Evolutionary conservation across 2,329 filamentous ascomycete species (phyloP).

Genomic region (Trichophyton verrucosum): DNA sequence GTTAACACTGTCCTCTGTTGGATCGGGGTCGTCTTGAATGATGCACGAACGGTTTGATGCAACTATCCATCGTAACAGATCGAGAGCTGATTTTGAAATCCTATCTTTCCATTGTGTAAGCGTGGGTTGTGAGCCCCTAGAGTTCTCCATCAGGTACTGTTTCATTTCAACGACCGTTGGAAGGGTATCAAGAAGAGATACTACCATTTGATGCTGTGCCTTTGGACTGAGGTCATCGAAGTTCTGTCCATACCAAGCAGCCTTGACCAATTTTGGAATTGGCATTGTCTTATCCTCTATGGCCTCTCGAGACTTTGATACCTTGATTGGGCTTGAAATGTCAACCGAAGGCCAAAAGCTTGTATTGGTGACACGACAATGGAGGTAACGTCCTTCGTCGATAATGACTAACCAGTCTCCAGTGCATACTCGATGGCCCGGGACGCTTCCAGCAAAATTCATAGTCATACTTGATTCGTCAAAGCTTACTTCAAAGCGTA

Average conservation of each 20-base stretch:
- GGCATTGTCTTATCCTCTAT: background rate
- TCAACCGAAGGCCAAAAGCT: conserved; percentile 34
- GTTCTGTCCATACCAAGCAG: conserved; percentile 25
- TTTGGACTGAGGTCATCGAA: conserved; percentile 27
- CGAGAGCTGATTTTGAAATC: conserved; percentile 53
- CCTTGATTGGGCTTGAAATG: conserved; percentile 21
- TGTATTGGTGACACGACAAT: conserved; percentile 41
- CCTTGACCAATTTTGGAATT: conserved; percentile 11
- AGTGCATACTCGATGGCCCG: conserved; percentile 22
- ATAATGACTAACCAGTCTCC: conserved; percentile 44
- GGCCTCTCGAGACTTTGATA: background rate
- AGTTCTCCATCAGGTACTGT: conserved; percentile 31
- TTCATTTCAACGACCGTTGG: conserved; percentile 32
- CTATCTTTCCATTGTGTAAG: conserved; percentile 45
- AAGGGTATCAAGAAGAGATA: conserved; percentile 28
- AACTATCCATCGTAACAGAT: conserved; percentile 72
- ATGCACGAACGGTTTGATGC: conserved; percentile 84
- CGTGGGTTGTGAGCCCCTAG: conserved; percentile 25
- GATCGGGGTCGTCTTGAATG: conserved; percentile 50
- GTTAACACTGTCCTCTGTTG: conserved; percentile 8
- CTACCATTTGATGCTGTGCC: conserved; percentile 23
- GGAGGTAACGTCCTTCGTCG: conserved; percentile 21
- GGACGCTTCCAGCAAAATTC: conserved; percentile 16
- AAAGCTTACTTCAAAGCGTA: conserved; percentile 17
- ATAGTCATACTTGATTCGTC: conserved; percentile 27